Evolutionary conservation across 1,284 basidiomycete species (phyloP), one percentile per base, ranked within the genome.

Genomic region (Rhodotorula mucilaginosa): DNA sequence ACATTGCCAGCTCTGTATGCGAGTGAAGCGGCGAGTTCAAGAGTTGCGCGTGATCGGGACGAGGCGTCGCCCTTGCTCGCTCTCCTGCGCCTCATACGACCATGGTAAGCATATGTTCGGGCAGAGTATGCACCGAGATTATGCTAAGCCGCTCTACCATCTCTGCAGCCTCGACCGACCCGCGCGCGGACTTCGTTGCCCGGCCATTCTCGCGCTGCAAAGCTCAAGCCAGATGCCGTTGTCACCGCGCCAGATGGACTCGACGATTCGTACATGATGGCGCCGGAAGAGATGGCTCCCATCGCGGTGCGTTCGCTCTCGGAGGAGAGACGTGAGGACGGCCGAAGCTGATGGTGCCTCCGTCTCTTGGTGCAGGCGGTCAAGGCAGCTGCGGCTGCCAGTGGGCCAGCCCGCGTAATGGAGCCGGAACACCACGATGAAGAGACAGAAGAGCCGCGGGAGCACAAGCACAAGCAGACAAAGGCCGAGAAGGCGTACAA

Each of bases 401-500:
- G 10, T 16, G 44, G 34, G 19, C 64, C 68, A 46, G n/a, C 26
- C 46, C 34, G 26, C 49, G 13, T 29, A 58, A 5, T 23, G 47
- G 44, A 47, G 15, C 23, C 12, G 39, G 58, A 13, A 7, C 5
- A 21, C 0, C 26, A 31, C 5, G 6, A 5, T 3, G 63, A 23
- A 5, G 63, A 29, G 29, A 6, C 34, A 19, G 54, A 15, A 23
- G 16, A 48, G 21, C 31, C 26, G 26, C 54, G 54, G 15, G 26
- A 56, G 15, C 54, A 44, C 5, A 57, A 63, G 56, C n/a, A 52
- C 10, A 34, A 61, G 16, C 54, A 62, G 63, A 88, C 84, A 65
- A 92, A 92, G 82, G 90, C 88, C 77, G 88, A 87, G 70, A 91
- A 89, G 79, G 86, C 86, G 63, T 83, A 86, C 49, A 73, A 86